These are phyloP conservation scores for Rhododendron mucronatum DNA, from an alignment of 148 eudicot species.

Conservation along the genomic window DNA sequence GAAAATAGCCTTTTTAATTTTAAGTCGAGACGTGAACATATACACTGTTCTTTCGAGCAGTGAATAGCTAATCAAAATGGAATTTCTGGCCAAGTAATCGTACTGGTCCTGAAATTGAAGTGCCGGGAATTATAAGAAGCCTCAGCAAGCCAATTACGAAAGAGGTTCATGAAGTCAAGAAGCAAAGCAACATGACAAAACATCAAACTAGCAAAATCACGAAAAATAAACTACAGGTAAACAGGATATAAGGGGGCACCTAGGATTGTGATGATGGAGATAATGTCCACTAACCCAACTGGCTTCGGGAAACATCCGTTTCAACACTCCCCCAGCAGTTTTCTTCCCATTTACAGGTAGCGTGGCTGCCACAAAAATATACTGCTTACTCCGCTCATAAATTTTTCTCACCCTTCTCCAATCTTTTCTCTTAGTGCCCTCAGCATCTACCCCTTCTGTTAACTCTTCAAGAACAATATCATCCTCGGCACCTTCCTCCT, in stretches of 20 bases:
- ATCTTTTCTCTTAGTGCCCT: conserved; percentile 35
- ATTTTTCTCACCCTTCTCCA: conserved; percentile 75
- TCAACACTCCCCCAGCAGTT: conserved; percentile 85
- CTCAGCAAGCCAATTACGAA: neutral
- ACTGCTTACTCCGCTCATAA: conserved; percentile 85
- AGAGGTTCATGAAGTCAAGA: neutral
- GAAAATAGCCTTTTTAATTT: neutral
- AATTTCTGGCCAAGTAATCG: neutral
- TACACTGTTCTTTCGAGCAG: neutral
- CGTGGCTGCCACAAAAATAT: conserved; percentile 89
- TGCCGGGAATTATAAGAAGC: neutral
- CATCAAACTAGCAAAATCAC: neutral
- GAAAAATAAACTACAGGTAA: conserved; percentile 6
- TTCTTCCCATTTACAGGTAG: conserved; percentile 87
- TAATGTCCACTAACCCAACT: conserved; percentile 83
- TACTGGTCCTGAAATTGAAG: neutral
- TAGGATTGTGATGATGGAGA: conserved; percentile 85
- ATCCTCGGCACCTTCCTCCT: conserved; percentile 30
- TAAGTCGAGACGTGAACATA: neutral
- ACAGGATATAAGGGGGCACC: conserved; percentile 34
- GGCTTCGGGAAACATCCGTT: conserved; percentile 80
- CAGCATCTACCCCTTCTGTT: conserved; percentile 25
- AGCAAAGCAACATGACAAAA: neutral
- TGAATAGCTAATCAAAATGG: neutral
- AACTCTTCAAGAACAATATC: conserved; percentile 20